Evolutionary conservation across 208 protist species (phyloP), one percentile per base, ranked within the genome.

Genomic region (Phytomonas francai): DNA sequence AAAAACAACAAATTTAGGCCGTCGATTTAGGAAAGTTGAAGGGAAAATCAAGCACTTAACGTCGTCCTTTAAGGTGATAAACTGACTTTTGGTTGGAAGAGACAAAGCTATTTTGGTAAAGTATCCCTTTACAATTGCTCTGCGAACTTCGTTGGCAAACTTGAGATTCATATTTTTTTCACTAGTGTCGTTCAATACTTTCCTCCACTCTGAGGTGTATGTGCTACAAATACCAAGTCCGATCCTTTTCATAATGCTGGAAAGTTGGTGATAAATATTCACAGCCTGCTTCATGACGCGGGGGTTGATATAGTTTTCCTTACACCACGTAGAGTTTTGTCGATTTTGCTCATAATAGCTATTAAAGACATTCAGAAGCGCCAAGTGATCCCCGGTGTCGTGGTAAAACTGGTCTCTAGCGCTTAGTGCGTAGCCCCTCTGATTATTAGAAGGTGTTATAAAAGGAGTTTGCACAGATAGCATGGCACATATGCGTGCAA

Each of bases 1-100:
- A 77, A 98, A 99, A 2, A 99, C 74, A 8, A 97, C 89, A 89
- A 98, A 99, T 74, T 99, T 97, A n/a, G 98, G 98, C 63, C 98
- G 97, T 63, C 94, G 86, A 68, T 97, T 93, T 68, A 97, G 85
- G 60, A 81, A 93, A 2, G 92, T 97, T 0, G 87, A 84, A 0
- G 95, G 95, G 63, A 97, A 96, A 39, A 98, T 80, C 25, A 92
- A 69, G 65, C 85, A 88, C 67, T 90, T 91, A 0, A 98, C 96
- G 73, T 99, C 97, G 74, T 99, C 97, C 77, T 99, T 99, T 19
- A 99, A 73, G 0, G 88, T 94, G 34, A 98, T 94, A 60, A 97
- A 91, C 67, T 98, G 98, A 49, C 97, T 91, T 33, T 97, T 98
- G 19, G 88, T 97, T 22, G 94, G 89, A 45, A 98, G 87, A 14